Evolutionary conservation across 129 eudicot species (phyloP), one percentile per base, ranked within the genome.

Genomic region (Artemisia tridentata): DNA sequence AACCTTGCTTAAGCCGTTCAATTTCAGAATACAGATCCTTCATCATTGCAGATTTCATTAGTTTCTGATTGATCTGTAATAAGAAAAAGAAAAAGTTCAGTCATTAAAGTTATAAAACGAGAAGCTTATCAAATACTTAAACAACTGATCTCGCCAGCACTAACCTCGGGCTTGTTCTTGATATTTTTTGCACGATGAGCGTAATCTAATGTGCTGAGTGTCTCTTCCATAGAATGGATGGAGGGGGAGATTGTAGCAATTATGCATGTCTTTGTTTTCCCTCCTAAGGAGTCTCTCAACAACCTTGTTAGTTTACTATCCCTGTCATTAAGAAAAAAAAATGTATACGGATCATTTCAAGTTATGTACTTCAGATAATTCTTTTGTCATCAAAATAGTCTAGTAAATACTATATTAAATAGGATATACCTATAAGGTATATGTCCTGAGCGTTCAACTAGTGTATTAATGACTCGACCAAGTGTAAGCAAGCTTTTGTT

Each of bases 381-480:
- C 41, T 16, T 11, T 11, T 3, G 15, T 7, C 11, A 29, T 29
- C 6, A 29, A 29, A 27, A 27, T 27, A 27, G 31, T 27, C 31
- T 27, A 10, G 56, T 17, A 54, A 34, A 23, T 49, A 59, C 16
- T 50, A 59, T 20, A 68, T 14, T 16, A 11, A 31, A 23, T 23
- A 17, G n/a, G 78, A 63, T 13, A 34, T 83, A 93, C 99, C 99
- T 87, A 68, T 87, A 93, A 23, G 99, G 99, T 74, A 93, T 75
- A 86, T 93, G 99, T 47, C 99, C 99, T 21, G 99, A 89, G 75
- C 86, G 99, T 78, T 93, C 99, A 77, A 93, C 99, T 74, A 93
- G 76, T 31, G 97, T 83, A 84, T 93, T 93, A 75, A 93, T 93
- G 41, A 86, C 92, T 48, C 99, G 86, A 69, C 99, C 99, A 72